phyloP scores from a whole-genome alignment of 2,329 filamentous ascomycete genomes.

The Metarhizium robertsii region DNA sequence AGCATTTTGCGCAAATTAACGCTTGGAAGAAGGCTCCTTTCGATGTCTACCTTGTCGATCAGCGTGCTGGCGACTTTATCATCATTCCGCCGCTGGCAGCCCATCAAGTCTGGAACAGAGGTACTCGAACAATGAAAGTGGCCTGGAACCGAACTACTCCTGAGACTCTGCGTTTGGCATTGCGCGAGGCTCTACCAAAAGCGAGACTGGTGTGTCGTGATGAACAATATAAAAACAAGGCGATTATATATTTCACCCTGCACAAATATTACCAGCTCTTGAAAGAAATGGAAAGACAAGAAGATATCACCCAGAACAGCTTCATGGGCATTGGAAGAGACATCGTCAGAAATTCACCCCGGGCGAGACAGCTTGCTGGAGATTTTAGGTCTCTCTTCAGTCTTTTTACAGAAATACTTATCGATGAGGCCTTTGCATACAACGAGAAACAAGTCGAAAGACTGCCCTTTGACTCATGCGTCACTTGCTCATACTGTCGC shows the following conservation, averaged over 20 bases:
- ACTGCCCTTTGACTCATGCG: slow-evolving; percentile 76
- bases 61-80: slow-evolving; percentile 84
- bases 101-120: slow-evolving; percentile 97
- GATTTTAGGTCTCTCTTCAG: slow-evolving; percentile 77
- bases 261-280: slow-evolving; percentile 66
- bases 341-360: slow-evolving; percentile 30
- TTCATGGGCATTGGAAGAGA: slow-evolving; percentile 39
- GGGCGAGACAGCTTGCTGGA: slow-evolving; percentile 59
- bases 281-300: slow-evolving; percentile 39
- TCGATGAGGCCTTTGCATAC: slow-evolving; percentile 77
- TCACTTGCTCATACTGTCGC: slow-evolving; percentile 92
- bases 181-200: slow-evolving; percentile 80
- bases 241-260: slow-evolving; percentile 83
- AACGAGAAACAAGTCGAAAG: slow-evolving; percentile 66
- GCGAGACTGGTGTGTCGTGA: slow-evolving; percentile 89
- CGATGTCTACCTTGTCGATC: slow-evolving; percentile 85
- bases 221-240: slow-evolving; percentile 98
- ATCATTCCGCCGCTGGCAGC: slow-evolving; percentile 86
- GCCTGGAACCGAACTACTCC: slow-evolving; percentile 95
- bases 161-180: slow-evolving; percentile 78
- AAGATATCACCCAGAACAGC: slow-evolving; percentile 34
- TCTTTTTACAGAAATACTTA: slow-evolving; percentile 67
- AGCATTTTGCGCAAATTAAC: slow-evolving; percentile 91
- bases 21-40: slow-evolving; percentile 95
- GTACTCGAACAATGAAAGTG: slow-evolving; percentile 92